Evolutionary conservation across 2,329 filamentous ascomycete genomes (phyloP), one percentile per base, ranked within the genome.

Genomic region (Hypoxylon sp.): DNA sequence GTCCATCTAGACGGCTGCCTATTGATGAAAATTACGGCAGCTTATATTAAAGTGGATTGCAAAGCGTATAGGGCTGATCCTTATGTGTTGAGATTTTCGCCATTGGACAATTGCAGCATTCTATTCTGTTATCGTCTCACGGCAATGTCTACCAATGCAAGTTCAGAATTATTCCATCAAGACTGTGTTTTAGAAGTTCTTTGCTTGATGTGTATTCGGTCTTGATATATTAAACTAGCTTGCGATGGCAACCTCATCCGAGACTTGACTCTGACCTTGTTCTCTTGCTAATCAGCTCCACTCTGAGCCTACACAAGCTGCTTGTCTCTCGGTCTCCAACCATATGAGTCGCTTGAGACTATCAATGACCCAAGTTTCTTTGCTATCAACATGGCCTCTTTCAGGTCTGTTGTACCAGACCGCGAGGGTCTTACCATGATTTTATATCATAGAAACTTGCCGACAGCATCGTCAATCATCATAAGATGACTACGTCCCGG

Each of bases 191-290:
- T 54, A 16, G 12, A 23, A 47, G 39, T 14, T 25, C n/a, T 54
- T 47, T 56, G 43, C 25, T 50, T 7, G 47, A 47, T 50, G 29
- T 43, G 21, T 19, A 47, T 30, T 37, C 21, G 11, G 41, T 57
- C 27, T 50, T 12, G 32, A 32, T 34, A 23, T 55, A 59, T 16
- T 7, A 3, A 34, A 21, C 19, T 50, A 39, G 23, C 37, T n/a
- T 53, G 25, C n/a, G 39, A 39, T 30, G 50, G 48, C 7, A 57
- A 21, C 37, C 32, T 21, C 39, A 30, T 55, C 37, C 25, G 43
- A 65, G 47, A 65, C 34, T 52, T 65, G 27, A 52, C 19, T 65
- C 30, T 48, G 12, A 47, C 6, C 53, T 59, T 39, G 8, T 41
- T 29, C n/a, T 50, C 34, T 16, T 52, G 9, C 29, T 51, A 14